Evolutionary conservation across 1,284 basidiomycete species (phyloP).

Genomic region (Moesziomyces antarcticus): DNA sequence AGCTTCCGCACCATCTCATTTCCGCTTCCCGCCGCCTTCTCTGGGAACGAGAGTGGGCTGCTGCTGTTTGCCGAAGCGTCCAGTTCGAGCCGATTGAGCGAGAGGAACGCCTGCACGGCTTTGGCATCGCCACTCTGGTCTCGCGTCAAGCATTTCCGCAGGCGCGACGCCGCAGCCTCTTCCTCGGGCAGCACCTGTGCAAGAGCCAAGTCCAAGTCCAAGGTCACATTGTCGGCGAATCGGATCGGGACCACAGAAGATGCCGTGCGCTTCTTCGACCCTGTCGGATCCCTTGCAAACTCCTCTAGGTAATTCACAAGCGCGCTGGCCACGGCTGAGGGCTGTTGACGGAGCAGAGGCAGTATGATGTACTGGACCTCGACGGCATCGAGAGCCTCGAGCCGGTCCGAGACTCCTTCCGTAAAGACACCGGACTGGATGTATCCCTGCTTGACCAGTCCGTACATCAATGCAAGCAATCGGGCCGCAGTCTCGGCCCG

Average conservation of each 20-base stretch:
- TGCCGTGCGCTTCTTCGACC: conserved; percentile 12
- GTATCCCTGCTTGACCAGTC: conserved; percentile 13
- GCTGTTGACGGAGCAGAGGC: conserved; percentile 15
- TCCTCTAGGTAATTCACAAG: conserved; percentile 18
- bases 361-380: conserved; percentile 18
- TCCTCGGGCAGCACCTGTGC: conserved; percentile 20
- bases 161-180: conserved; percentile 1
- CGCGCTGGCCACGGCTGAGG: conserved; percentile 13
- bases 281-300: neutral
- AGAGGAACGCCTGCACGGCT: conserved; percentile 15
- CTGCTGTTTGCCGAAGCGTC: conserved; percentile 8
- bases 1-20: conserved; percentile 12
- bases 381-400: conserved; percentile 11
- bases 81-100: conserved; percentile 24
- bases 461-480: conserved; percentile 19
- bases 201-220: conserved; percentile 6
- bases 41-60: conserved; percentile 10
- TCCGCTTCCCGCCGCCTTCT: conserved; percentile 12
- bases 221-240: neutral
- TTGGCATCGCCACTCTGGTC: conserved; percentile 18
- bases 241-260: neutral
- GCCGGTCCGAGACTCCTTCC: conserved; percentile 30
- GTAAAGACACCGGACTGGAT: conserved; percentile 16
- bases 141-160: conserved; percentile 3
- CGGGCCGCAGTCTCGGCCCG: conserved; percentile 32